phyloP scores from a whole-genome alignment of 805 yeast species.

The Pachysolen tannophilus region DNA sequence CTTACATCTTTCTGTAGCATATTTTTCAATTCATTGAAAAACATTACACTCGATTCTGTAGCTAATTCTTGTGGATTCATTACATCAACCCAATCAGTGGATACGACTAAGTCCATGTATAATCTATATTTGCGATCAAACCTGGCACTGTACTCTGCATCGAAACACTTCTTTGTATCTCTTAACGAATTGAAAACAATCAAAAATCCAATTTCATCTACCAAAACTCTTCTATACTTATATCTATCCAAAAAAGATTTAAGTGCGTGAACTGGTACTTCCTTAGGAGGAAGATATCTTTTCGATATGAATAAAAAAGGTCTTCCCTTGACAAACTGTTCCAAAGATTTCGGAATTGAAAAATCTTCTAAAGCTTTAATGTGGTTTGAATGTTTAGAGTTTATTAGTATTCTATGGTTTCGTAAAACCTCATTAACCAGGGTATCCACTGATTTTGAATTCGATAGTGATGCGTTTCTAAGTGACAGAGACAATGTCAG shows the following conservation, averaged over 20 bases:
- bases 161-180: slow-evolving; percentile 55
- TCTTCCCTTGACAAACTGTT: slow-evolving; percentile 41
- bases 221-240: slow-evolving; percentile 57
- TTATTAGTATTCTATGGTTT: neutral
- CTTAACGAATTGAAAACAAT: slow-evolving; percentile 54
- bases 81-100: slow-evolving; percentile 25
- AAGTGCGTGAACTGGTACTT: slow-evolving; percentile 46
- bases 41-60: slow-evolving; percentile 36
- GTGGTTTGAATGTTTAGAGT: slow-evolving; percentile 11
- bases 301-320: slow-evolving; percentile 51
- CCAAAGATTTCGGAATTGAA: slow-evolving; percentile 39
- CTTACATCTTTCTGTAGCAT: slow-evolving; percentile 64
- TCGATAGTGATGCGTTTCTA: slow-evolving; percentile 1
- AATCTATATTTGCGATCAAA: slow-evolving; percentile 30
- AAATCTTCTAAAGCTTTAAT: slow-evolving; percentile 18
- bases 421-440: too few species aligned
- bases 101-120: slow-evolving; percentile 52
- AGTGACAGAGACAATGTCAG: neutral
- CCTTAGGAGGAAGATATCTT: slow-evolving; percentile 37
- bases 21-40: slow-evolving; percentile 56
- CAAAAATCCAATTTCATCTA: slow-evolving; percentile 61
- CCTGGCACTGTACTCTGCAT: slow-evolving; percentile 49
- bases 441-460: slow-evolving; percentile 6
- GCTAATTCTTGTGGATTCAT: slow-evolving; percentile 7
- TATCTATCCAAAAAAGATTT: slow-evolving; percentile 50